Conservation (phyloP, 192 early-diverging fungal genomes). For the Podila minutissima region DNA sequence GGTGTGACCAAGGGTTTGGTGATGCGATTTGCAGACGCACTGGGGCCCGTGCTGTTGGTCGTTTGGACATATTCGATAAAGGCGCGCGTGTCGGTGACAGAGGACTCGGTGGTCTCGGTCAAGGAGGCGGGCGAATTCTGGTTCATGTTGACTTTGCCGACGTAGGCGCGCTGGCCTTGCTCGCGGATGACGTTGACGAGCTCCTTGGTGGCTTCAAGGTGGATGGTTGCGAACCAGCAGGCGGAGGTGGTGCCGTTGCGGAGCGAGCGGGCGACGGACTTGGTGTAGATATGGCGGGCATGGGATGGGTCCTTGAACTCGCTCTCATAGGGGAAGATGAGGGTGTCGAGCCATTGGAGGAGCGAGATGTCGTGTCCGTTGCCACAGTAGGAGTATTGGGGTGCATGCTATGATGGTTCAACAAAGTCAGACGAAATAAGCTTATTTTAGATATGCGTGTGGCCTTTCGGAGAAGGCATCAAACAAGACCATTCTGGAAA, state of each 20-base stretch:
- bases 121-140: constrained; percentile 83
- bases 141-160: constrained; percentile 99
- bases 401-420: constrained; percentile 62
- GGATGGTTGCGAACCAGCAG: constrained; percentile 93
- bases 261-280: constrained; percentile 64
- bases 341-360: constrained; percentile 79
- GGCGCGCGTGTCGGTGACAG: constrained; percentile 70
- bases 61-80: constrained; percentile 70
- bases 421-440: background rate
- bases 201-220: constrained; percentile 75
- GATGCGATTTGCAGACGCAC: constrained; percentile 23
- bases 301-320: constrained; percentile 67
- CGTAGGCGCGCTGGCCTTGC: constrained; percentile 90
- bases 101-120: constrained; percentile 74
- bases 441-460: no score
- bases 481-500: no score
- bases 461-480: no score
- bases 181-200: constrained; percentile 78
- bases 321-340: constrained; percentile 83
- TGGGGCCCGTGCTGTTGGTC: constrained; percentile 13
- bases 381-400: constrained; percentile 84
- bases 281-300: constrained; percentile 66
- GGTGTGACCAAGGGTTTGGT: constrained; percentile 67
- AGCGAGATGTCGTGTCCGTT: constrained; percentile 84
- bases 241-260: constrained; percentile 89